Evolutionary conservation across 192 early-diverging fungal genomes (phyloP), one percentile per base, ranked within the genome.

Genomic region (Kickxella alabastrina): DNA sequence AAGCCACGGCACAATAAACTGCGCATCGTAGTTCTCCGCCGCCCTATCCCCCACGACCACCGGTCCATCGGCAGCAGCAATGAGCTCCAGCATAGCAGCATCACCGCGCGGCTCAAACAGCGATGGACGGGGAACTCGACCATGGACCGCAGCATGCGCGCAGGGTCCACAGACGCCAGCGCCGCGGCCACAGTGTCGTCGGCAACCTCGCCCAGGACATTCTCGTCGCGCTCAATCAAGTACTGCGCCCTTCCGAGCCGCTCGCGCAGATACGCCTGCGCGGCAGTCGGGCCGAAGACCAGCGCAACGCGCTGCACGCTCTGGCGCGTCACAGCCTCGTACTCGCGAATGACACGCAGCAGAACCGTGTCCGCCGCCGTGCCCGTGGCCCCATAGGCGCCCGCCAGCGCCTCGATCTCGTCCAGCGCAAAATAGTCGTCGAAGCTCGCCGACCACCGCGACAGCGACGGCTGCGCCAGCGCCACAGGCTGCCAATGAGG

Each of bases 341-440:
- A 77, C 26, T 50, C 53, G 17, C 24, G 32, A 21, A 77, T 50
- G 4, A 77, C 57, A 12, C 55, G 46, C 34, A 67, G 40, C 13
- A 71, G 34, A 1, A 59, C 49, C 6, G 3, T 35, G n/a, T 77
- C 75, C 6, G 55, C 27, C 3, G 40, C 14, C 31, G 63, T 48
- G 28, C 48, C 23, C 3, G 54, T 77, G n/a, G 68, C 75, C 19
- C 43, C 13, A 31, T 66, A 77, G 10, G 59, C 67, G 9, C 67
- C 75, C 5, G 52, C 51, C n/a, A 77, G 49, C 6, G 52, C 18
- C 32, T 77, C 75, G n/a, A 77, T 62, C 40, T 71, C 55, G 48
- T 69, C 68, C 29, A 77, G 43, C 12, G 53, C 25, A 8, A 75
- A 52, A 43, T 57, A 75, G 38, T 75, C 73, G 26, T 54, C 53